Conservation (phyloP, 805 yeast species). For the Metschnikowia anglica region DNA sequence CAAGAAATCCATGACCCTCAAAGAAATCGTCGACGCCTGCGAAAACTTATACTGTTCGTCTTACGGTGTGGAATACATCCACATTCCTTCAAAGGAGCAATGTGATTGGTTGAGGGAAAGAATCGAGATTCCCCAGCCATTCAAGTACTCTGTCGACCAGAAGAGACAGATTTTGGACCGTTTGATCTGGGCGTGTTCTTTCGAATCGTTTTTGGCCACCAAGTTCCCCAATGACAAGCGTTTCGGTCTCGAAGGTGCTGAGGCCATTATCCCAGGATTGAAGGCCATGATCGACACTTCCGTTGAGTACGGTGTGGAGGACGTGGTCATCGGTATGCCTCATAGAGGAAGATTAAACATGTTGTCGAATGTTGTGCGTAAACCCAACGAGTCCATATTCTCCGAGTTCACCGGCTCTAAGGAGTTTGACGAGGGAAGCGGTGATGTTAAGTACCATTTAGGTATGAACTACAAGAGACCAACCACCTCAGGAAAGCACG, state of each 20-base stretch:
- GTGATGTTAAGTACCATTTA: slow-evolving; percentile 98
- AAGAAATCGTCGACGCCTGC: slow-evolving; percentile 74
- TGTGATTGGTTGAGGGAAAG: slow-evolving; percentile 99
- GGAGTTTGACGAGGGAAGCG: slow-evolving; percentile 92
- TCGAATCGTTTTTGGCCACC: slow-evolving; percentile 88
- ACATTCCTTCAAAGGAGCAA: slow-evolving; percentile 90
- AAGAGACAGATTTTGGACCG: slow-evolving; percentile 96
- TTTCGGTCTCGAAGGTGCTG: slow-evolving; percentile 98
- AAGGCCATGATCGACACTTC: slow-evolving; percentile 92
- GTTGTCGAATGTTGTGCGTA: slow-evolving; percentile 96
- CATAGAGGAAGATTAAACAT: slow-evolving; percentile 99
- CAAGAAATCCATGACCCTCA: slow-evolving; percentile 65
- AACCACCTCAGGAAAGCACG: slow-evolving; percentile 96
- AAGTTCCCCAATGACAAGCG: slow-evolving; percentile 98
- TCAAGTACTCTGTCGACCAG: slow-evolving; percentile 78
- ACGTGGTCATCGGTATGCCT: slow-evolving; percentile 98
- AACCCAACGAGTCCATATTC: slow-evolving; percentile 97
- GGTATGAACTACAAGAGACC: slow-evolving; percentile 99
- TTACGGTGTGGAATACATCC: slow-evolving; percentile 94
- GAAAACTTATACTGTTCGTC: slow-evolving; percentile 83
- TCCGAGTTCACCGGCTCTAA: slow-evolving; percentile 92
- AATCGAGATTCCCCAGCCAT: slow-evolving; percentile 89
- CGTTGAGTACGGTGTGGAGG: slow-evolving; percentile 91
- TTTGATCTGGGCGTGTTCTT: slow-evolving; percentile 92
- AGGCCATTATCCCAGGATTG: slow-evolving; percentile 93